phyloP scores from a whole-genome alignment of 257 asterid genomes.

The Buddleja alternifolia region DNA sequence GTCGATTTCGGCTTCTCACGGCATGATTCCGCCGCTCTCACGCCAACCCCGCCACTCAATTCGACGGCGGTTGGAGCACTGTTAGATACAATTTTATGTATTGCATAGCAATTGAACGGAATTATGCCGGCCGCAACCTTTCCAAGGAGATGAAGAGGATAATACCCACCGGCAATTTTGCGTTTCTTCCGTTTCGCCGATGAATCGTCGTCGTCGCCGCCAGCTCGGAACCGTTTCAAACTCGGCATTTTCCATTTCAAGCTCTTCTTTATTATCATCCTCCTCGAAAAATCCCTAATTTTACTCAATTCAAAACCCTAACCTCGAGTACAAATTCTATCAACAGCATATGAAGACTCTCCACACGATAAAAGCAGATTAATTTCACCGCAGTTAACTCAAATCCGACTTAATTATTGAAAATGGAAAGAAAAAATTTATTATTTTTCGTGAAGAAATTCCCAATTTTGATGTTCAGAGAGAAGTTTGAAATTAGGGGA shows the following conservation, averaged over 20 bases:
- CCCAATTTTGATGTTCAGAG: constrained; percentile 21
- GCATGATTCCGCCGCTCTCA: constrained; percentile 26
- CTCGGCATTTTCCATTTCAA: constrained; percentile 96
- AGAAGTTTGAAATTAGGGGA: constrained; percentile 46
- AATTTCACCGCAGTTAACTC: constrained; percentile 11
- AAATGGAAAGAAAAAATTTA: too few species aligned
- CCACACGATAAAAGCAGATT: too few species aligned
- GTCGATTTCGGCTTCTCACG: constrained; percentile 28
- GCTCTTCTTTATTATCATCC: constrained; percentile 89
- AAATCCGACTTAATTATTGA: constrained; percentile 24
- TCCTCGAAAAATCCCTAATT: constrained; percentile 22
- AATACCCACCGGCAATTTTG: constrained; percentile 52
- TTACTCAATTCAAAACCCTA: constrained; percentile 52
- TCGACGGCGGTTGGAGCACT: too few species aligned
- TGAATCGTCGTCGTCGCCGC: constrained; percentile 66
- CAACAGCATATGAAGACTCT: neutral
- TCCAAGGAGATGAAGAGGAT: constrained; percentile 59
- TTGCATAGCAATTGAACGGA: constrained; percentile 55
- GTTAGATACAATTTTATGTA: constrained; percentile 23
- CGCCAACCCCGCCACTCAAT: too few species aligned
- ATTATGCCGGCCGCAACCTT: constrained; percentile 69
- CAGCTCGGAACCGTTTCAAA: constrained; percentile 80
- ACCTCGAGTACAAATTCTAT: constrained; percentile 40
- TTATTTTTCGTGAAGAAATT: neutral
- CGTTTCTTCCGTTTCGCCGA: constrained; percentile 70